Evolutionary conservation across 2,329 filamentous ascomycete species (phyloP).

Genomic region (Herpotrichia juniperi): DNA sequence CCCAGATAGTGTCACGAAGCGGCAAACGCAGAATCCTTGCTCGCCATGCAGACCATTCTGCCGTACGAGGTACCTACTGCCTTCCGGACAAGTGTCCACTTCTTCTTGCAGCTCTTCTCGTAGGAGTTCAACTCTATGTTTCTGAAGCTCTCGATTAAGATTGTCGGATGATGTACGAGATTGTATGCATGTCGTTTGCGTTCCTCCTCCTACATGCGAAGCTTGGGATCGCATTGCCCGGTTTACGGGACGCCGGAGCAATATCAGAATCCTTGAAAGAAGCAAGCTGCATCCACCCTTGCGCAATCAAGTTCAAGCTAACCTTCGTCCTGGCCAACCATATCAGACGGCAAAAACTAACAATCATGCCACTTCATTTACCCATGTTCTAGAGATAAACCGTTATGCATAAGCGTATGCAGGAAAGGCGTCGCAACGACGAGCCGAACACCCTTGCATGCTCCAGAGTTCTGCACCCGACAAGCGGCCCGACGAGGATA

Average conservation of each 20-base stretch:
- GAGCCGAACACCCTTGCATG: constrained; percentile 11
- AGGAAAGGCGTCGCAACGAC: constrained; percentile 7
- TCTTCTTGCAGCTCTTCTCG: neutral
- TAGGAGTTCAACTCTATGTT: neutral
- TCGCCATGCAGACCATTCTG: neutral
- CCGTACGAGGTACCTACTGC: constrained; percentile 3
- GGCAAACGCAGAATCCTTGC: neutral
- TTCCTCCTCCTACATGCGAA: too few relatives aligned
- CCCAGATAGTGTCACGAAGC: neutral
- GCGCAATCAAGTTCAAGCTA: neutral
- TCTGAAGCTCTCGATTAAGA: too few relatives aligned
- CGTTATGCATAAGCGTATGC: constrained; percentile 7
- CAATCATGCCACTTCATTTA: constrained; percentile 11
- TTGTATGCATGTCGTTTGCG: neutral
- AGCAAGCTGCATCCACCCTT: neutral
- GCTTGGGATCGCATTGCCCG: constrained; percentile 8
- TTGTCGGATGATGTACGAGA: neutral
- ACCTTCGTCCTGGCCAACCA: constrained; percentile 3
- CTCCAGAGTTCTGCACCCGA: neutral
- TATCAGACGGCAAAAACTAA: neutral
- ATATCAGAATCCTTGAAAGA: constrained; percentile 5
- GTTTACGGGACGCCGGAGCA: constrained; percentile 10
- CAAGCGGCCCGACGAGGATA: constrained; percentile 14
- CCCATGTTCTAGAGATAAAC: constrained; percentile 11
- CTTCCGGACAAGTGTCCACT: neutral